Base-by-base conservation (phyloP, 805 yeast species). In the Priceomyces medius region DNA sequence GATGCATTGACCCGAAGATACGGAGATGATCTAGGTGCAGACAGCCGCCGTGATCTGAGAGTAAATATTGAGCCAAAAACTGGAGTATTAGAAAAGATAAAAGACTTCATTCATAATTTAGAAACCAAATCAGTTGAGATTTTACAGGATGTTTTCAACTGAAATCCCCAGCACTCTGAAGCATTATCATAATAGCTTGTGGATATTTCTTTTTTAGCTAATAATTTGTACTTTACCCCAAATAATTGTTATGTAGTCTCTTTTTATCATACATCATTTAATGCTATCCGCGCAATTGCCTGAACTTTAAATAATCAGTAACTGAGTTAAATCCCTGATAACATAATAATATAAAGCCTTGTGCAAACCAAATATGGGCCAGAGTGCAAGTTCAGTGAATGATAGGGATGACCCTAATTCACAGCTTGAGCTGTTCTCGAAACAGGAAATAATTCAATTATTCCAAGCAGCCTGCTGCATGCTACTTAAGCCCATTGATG, bases 41-140 rank as follows among this genome's bases (percentile, higher is more conserved):
- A 34, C 10, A 20, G 20, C 19, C 24, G 37, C 10, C 37, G 20
- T 33, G 64, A 61, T 27, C 61, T 54, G 31, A 63, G 57, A 36
- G 61, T 51, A 9, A 54, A 55, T 4, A 49, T 57, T 36, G 54
- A 54, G 35, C 50, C 47, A 36, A 49, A 48, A 34, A 50, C 54
- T 3, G 51, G 58, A 1, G 7, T 50, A 17, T 12, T 47, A 7
- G 63, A 56, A 13, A 55, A 53, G 32, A 38, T 58, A 29, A 51
- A 49, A 38, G 49, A 48, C 40, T 42, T 48, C 18, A 42, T 61
- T 3, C 55, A 54, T 46, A 61, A 59, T 20, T 47, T 61, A 26
- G 74, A 68, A 43, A 49, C 56, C 38, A 54, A 53, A 40, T 53
- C 72, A n/a, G 61, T 60, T 44, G 62, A 58, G 12, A 36, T 48